phyloP scores from a whole-genome alignment of 176 grass and related monocot species.

The Paspalum vaginatum region DNA sequence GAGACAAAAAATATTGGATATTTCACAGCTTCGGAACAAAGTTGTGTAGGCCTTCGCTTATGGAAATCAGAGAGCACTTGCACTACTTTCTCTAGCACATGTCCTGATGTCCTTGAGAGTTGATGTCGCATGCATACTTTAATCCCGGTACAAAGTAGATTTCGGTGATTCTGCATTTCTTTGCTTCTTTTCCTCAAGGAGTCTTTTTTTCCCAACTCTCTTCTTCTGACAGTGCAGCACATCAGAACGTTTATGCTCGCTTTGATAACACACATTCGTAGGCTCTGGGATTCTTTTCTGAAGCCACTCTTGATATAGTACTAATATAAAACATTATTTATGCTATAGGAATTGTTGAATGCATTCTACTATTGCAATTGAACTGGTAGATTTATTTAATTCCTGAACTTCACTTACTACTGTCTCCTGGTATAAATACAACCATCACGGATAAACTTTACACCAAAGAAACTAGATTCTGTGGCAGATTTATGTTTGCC shows the following conservation, averaged over 20 bases:
- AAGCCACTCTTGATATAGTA: too few relatives aligned
- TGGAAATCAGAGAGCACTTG: too few relatives aligned
- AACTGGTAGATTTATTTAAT: background rate
- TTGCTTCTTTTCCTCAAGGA: background rate
- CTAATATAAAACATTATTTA: too few relatives aligned
- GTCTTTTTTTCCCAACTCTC: background rate
- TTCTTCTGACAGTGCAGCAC: background rate
- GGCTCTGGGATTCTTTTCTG: background rate
- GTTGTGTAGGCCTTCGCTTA: too few relatives aligned
- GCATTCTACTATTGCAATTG: background rate
- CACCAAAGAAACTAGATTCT: background rate
- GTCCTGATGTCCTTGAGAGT: background rate
- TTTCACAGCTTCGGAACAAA: too few relatives aligned
- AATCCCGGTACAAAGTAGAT: background rate
- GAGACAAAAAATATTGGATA: too few relatives aligned
- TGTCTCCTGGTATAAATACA: background rate
- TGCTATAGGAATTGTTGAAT: background rate
- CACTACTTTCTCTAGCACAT: background rate
- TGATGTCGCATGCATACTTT: background rate
- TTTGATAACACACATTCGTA: background rate
- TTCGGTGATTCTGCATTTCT: background rate
- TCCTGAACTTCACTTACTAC: background rate
- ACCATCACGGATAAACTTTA: background rate
- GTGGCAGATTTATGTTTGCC: background rate
- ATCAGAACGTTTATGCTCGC: constrained; percentile 1